Percentiles rank a stretch among this genome's conserved stretches.
Conservation (phyloP, 371 early-diverging fungal genomes). For the Smittium mucronatum region DNA sequence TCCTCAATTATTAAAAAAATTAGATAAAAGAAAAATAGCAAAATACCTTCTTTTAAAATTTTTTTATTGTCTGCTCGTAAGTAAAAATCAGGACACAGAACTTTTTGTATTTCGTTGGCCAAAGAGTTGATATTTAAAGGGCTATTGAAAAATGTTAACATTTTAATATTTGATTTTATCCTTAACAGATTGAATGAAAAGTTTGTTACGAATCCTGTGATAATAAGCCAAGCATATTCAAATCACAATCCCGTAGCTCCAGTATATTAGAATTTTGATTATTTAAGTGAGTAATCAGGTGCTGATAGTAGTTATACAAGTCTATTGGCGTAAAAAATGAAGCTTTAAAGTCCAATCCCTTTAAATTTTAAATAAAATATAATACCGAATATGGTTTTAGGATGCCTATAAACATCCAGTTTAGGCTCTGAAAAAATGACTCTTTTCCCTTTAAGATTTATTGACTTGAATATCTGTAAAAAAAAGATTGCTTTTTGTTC, state of each 20-base stretch:
- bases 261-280: background rate
- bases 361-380: background rate
- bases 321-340: background rate
- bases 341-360: background rate
- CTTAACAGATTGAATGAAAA: background rate
- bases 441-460: background rate
- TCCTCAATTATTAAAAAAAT: background rate
- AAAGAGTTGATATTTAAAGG: background rate
- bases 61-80: background rate
- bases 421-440: background rate
- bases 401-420: background rate
- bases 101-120: background rate
- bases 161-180: background rate
- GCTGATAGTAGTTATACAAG: background rate
- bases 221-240: background rate
- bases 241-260: background rate
- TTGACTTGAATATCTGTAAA: constrained; percentile 9
- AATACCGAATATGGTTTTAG: background rate
- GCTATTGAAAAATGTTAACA: background rate
- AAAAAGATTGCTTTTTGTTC: no score
- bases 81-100: background rate
- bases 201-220: background rate
- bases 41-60: background rate
- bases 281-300: background rate
- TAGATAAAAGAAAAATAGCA: background rate